Evolutionary conservation across 1,139 yeast species (phyloP), one percentile per base, ranked within the genome.

Genomic region (Protomyces lactucae-debilis): DNA sequence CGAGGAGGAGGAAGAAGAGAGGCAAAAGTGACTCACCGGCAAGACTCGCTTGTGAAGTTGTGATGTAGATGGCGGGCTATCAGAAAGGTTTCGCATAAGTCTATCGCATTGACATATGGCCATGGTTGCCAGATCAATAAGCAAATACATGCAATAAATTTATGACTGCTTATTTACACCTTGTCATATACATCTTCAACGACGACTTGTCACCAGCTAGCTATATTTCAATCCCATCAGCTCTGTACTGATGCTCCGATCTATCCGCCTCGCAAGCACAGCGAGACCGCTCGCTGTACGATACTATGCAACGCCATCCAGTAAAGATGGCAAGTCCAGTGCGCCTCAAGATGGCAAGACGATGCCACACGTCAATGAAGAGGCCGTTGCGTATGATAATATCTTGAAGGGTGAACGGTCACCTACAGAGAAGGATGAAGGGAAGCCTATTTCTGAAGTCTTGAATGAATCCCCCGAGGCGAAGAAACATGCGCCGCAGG

Each of bases 401-500:
- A 66, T 66, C 12, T 52, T 64, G 12, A 64, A 66, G n/a, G 57
- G 61, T 12, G 57, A 57, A 16, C 54, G 57, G 59, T 55, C 64
- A 16, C 64, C 66, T 2, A 60, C 69, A 21, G 71, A 69, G 43
- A 65, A 46, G 14, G 71, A 66, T 16, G 67, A 66, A 28, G 70
- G 70, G 10, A 65, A 66, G 14, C 69, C 70, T 3, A 68, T 68
- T 1, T 66, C 53, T 14, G 71, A 69, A 12, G 55, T 69, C 6
- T 54, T 69, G 51, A 61, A 68, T 28, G 61, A 68, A 14, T 70
- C 68, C 16, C 53, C 55, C n/a, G 68, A 65, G 8, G 61, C 57
- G 12, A 55, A 57, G 39, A 66, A 64, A 53, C 55, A 57, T 35
- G 69, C 67, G 32, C 71, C 71, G 5, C 65, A 67, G 43, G 67